phyloP scores from a whole-genome alignment of 2,329 filamentous ascomycete species.

The Aspergillus sclerotialis region DNA sequence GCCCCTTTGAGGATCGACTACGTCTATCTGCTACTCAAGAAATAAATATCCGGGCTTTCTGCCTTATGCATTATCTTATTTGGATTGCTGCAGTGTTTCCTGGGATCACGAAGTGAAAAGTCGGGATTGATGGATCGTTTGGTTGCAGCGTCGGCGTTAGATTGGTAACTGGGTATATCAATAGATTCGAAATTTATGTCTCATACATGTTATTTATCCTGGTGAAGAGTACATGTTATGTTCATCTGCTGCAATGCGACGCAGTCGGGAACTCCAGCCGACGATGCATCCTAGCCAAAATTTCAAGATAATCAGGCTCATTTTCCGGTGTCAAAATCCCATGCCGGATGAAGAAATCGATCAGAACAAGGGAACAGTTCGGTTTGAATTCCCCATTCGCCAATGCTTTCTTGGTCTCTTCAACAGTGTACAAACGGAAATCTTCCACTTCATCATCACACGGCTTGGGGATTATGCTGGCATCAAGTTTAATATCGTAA shows the following conservation, averaged over 20 bases:
- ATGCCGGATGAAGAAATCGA: slow-evolving; percentile 87
- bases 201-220: slow-evolving; percentile 2
- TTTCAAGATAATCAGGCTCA: slow-evolving; percentile 71
- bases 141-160: slow-evolving; percentile 38
- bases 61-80: too few relatives aligned
- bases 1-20: slow-evolving; percentile 87
- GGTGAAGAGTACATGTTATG: too few relatives aligned
- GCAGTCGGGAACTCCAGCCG: slow-evolving; percentile 72
- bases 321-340: slow-evolving; percentile 72
- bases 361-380: slow-evolving; percentile 75
- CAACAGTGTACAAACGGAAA: slow-evolving; percentile 70
- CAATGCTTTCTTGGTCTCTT: slow-evolving; percentile 67
- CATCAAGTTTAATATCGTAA: slow-evolving; percentile 75
- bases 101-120: slow-evolving; percentile 12
- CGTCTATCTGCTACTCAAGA: slow-evolving; percentile 90
- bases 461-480: slow-evolving; percentile 62
- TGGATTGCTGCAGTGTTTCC: too few relatives aligned
- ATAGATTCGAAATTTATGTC: slow-evolving; percentile 24
- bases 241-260: slow-evolving; percentile 17
- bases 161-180: slow-evolving; percentile 30
- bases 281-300: slow-evolving; percentile 68
- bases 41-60: slow-evolving; percentile 56
- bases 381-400: slow-evolving; percentile 76
- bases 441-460: slow-evolving; percentile 84
- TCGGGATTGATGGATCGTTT: slow-evolving; percentile 20